These are phyloP conservation scores for Fusarium verrucosum DNA, from an alignment of 2,329 filamentous ascomycete genomes.

Conservation along the genomic window DNA sequence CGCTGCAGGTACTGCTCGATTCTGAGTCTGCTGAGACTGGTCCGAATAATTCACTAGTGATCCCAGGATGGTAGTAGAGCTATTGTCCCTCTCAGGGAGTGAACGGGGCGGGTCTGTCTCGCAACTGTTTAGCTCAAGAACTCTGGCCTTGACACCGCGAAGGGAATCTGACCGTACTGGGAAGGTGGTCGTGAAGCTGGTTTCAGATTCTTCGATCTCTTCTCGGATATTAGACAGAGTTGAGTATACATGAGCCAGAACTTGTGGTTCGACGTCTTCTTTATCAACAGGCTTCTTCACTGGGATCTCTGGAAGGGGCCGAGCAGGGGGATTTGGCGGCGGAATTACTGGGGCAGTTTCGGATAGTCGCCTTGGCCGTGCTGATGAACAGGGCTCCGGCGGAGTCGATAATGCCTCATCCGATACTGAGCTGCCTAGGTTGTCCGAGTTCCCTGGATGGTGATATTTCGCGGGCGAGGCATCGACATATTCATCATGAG, in stretches of 20 bases:
- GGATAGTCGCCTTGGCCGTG: not conserved
- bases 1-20: not conserved
- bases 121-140: not conserved
- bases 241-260: slow-evolving; percentile 18
- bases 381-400: not conserved
- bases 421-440: not conserved
- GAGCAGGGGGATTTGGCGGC: not conserved
- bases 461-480: not conserved
- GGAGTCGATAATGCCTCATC: not conserved
- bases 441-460: not conserved
- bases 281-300: not conserved
- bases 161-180: slow-evolving; percentile 14
- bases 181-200: slow-evolving; percentile 13
- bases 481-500: not conserved
- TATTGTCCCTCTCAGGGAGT: not conserved
- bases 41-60: not conserved
- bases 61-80: not conserved
- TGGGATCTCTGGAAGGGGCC: slow-evolving; percentile 39
- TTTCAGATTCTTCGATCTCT: slow-evolving; percentile 26
- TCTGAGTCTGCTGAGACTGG: not conserved
- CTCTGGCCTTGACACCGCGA: not conserved
- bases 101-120: not conserved
- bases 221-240: slow-evolving; percentile 39
- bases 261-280: slow-evolving; percentile 8
- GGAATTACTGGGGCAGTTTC: not conserved